Evolutionary conservation across 345 rosid species (phyloP).

Genomic region (Arabis alpina): DNA sequence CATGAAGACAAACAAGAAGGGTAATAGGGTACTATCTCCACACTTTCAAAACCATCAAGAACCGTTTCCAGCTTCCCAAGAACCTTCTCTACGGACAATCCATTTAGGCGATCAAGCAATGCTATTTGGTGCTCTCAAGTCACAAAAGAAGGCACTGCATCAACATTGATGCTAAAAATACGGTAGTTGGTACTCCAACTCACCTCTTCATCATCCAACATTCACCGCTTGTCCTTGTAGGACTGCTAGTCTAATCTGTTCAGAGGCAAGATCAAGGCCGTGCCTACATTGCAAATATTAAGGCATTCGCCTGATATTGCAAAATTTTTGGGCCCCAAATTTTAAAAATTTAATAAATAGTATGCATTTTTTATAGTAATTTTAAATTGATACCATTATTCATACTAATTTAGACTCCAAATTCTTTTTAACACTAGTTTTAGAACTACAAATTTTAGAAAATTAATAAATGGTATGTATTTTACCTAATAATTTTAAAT

Average conservation of each 20-base stretch:
- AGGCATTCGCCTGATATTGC: no score
- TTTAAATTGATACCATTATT: no score
- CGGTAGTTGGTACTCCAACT: slow-evolving; percentile 29
- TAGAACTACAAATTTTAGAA: no score
- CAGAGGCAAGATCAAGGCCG: slow-evolving; percentile 49
- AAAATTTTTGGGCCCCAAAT: no score
- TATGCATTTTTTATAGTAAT: no score
- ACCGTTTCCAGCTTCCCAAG: slow-evolving; percentile 75
- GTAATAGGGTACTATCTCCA: slow-evolving; percentile 59
- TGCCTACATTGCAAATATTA: no score
- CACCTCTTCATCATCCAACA: slow-evolving; percentile 88
- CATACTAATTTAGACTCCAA: no score
- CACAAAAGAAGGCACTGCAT: slow-evolving; percentile 3
- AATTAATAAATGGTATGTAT: no score
- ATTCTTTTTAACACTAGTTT: no score
- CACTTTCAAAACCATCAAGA: slow-evolving; percentile 77
- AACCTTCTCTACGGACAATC: slow-evolving; percentile 68
- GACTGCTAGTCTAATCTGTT: slow-evolving; percentile 60
- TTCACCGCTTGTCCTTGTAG: slow-evolving; percentile 69
- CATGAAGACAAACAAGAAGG: slow-evolving; percentile 95
- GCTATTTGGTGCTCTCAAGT: background rate
- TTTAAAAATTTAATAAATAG: no score
- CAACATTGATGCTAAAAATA: slow-evolving; percentile 17
- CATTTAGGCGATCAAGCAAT: slow-evolving; percentile 44
- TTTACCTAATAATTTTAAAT: no score